A percentile compares a stretch with the other conserved stretches of the same genome.
phyloP scores from a whole-genome alignment of 495 filamentous ascomycete species.

The Durotheca rogersii region DNA sequence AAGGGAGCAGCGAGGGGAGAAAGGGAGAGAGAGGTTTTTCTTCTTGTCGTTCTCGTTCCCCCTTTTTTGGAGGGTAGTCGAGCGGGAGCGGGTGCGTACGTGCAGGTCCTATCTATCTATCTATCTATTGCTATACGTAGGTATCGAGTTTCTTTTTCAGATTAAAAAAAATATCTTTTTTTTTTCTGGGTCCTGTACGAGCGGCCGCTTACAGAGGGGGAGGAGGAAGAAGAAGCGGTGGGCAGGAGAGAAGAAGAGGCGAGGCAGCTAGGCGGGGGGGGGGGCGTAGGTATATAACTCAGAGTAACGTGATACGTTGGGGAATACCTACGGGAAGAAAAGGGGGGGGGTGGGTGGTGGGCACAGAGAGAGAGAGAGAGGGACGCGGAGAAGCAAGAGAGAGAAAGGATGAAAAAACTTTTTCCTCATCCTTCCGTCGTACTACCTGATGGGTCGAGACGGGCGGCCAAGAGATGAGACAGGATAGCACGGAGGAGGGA shows the following conservation, averaged over 20 bases:
- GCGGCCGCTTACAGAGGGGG: neutral
- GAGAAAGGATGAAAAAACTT: neutral
- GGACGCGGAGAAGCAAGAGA: neutral
- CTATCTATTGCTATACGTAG: too few relatives aligned
- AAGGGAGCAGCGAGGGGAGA: too few relatives aligned
- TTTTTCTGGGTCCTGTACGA: too few relatives aligned
- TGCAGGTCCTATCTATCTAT: too few relatives aligned
- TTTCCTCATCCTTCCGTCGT: too few relatives aligned
- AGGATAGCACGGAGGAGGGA: neutral
- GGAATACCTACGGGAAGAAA: neutral
- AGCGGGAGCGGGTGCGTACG: too few relatives aligned
- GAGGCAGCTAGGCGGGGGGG: neutral
- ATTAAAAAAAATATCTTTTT: too few relatives aligned
- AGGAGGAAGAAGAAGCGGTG: neutral
- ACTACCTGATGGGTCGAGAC: neutral
- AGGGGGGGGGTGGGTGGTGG: neutral
- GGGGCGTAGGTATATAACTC: neutral
- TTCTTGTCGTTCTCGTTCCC: too few relatives aligned
- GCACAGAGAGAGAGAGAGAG: neutral
- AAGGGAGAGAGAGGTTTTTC: too few relatives aligned
- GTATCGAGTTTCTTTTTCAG: too few relatives aligned
- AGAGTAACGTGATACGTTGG: neutral
- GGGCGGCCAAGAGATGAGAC: neutral
- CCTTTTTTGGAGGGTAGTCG: too few relatives aligned
- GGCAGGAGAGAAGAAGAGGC: neutral